Base-by-base conservation (phyloP, 2,329 filamentous ascomycete genomes). In the Raffaelea arxii region DNA sequence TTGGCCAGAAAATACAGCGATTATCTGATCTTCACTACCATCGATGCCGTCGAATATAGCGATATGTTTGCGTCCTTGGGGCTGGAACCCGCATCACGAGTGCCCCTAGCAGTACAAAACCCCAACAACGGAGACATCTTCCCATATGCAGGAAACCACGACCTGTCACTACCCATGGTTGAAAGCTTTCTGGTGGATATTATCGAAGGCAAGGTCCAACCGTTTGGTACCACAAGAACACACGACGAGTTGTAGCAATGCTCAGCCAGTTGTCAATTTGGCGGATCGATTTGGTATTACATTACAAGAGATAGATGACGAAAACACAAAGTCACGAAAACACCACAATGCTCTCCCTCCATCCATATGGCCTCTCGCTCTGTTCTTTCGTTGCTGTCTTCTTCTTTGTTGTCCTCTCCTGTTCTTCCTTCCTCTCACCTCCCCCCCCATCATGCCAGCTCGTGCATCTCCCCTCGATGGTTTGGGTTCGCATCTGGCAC, bases 11-110 rank as follows among this genome's bases (percentile, higher is more conserved):
- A 64, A 51, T 72, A 70, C 55, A 51, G 58, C 46, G 69, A 73
- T 12, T 74, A 71, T 47, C 61, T 75, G 12, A 59, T 57, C 46
- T 75, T 75, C 49, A 65, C 70, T 4, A 72, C 68, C 1, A 65
- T 73, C 2, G 68, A 75, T 47, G 58, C 61, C 0, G 48, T 53
- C 25, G 69, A 73, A 49, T 74, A 74, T 51, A 62, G 60, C 4
- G 66, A 72, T 22, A 67, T 73, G 55, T 55, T 62, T 2, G 48
- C 53, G 7, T 59, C 60, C 32, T 55, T 74, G 43, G 72, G 71
- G 2, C 51, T 70, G 35, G 42, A 51, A 6, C 42, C 49, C 1
- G 58, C 54, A 4, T 46, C 48, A 3, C 56, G 55, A 10, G 60
- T 59, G 1, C 46, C 62, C 0, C 50, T 74, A 10, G 62, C 67